Conservation (phyloP, 257 asterid species). For the Solanum clarkiae region DNA sequence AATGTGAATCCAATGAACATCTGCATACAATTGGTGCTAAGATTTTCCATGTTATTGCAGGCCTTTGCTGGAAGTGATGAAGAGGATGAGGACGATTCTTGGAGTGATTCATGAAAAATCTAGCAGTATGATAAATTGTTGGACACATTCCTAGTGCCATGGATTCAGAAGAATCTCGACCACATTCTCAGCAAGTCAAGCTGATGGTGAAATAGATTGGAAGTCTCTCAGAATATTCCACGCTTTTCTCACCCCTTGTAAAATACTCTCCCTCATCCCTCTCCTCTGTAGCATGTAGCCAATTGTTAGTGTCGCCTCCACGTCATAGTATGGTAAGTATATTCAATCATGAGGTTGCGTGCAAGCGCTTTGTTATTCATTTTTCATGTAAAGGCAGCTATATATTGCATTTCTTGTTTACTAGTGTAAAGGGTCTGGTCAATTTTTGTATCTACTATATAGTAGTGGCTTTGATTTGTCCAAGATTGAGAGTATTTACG, state of each 20-base stretch:
- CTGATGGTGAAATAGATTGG: not conserved
- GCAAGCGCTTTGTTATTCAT: not conserved
- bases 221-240: not conserved
- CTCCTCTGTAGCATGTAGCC: not conserved
- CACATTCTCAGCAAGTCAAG: not conserved
- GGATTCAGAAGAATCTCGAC: not conserved
- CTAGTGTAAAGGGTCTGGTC: not conserved
- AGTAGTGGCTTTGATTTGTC: not conserved
- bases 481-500: not conserved
- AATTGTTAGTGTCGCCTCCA: not conserved
- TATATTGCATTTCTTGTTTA: not conserved
- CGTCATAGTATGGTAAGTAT: not conserved
- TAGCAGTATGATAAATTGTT: not conserved
- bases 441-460: not conserved
- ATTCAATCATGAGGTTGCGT: not conserved
- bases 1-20: not conserved
- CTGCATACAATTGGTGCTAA: not conserved
- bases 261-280: not conserved
- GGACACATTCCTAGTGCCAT: not conserved
- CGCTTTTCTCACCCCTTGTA: not conserved
- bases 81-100: constrained; percentile 62
- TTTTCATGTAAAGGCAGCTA: not conserved
- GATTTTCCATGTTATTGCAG: constrained; percentile 23
- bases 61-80: constrained; percentile 89
- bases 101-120: constrained; percentile 62